Conservation (phyloP, 2,329 filamentous ascomycete species). For the Sporothrix brasiliensis region DNA sequence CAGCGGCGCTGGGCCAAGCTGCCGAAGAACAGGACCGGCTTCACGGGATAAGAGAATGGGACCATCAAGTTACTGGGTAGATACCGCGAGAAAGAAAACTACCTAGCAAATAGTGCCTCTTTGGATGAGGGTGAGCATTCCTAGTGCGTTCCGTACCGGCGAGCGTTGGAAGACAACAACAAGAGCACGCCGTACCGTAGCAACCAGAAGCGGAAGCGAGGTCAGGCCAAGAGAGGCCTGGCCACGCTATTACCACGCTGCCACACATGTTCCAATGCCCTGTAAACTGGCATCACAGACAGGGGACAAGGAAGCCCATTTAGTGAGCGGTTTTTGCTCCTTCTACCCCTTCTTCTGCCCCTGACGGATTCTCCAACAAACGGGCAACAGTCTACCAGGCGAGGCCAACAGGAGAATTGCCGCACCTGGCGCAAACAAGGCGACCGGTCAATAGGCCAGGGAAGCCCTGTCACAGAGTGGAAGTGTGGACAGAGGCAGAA, state of each 20-base stretch:
- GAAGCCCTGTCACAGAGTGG: slow-evolving; percentile 5
- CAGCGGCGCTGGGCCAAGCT: not conserved
- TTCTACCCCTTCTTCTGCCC: not conserved
- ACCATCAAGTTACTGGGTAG: no score
- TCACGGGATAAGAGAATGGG: no score
- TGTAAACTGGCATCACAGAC: not conserved
- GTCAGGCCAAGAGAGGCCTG: not conserved
- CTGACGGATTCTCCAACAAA: not conserved
- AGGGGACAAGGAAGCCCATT: not conserved
- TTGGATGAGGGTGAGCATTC: no score
- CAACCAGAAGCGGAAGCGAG: not conserved
- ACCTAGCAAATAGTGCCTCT: no score
- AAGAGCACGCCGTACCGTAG: not conserved
- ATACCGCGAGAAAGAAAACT: no score
- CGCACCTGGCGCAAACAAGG: slow-evolving; percentile 20
- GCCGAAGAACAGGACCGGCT: not conserved
- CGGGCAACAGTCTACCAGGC: no score
- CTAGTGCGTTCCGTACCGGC: no score
- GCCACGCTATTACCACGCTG: not conserved
- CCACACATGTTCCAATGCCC: no score
- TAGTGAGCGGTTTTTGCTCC: not conserved
- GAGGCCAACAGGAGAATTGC: not conserved
- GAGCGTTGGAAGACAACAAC: not conserved
- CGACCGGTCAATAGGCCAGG: slow-evolving; percentile 18
- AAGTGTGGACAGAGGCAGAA: not conserved